These are phyloP conservation scores for Trypanosoma theileri DNA, from an alignment of 208 protist genomes.

Conservation along the genomic window DNA sequence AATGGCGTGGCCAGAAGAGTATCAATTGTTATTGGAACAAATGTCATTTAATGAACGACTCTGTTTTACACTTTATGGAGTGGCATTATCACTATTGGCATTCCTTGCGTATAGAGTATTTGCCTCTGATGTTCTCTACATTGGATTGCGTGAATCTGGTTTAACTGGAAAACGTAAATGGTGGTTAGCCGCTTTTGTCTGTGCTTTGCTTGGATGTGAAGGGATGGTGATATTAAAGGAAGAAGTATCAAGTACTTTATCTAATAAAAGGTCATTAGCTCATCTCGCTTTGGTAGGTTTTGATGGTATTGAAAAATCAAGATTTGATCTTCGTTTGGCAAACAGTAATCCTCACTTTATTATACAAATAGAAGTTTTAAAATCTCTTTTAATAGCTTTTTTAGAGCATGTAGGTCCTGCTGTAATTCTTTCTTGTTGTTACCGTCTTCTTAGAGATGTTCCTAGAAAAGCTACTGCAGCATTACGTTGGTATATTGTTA, in stretches of 20 bases:
- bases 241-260: slow-evolving; percentile 18
- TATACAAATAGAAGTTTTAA: slow-evolving; percentile 76
- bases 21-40: slow-evolving; percentile 61
- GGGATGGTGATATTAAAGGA: slow-evolving; percentile 28
- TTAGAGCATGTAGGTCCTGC: slow-evolving; percentile 39
- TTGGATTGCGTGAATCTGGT: slow-evolving; percentile 41
- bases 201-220: slow-evolving; percentile 21
- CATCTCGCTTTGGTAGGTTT: slow-evolving; percentile 41
- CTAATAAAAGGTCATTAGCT: slow-evolving; percentile 31
- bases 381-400: slow-evolving; percentile 39
- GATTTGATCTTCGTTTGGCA: slow-evolving; percentile 44
- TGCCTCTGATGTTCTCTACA: slow-evolving; percentile 43
- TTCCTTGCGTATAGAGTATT: slow-evolving; percentile 54
- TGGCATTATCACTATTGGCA: slow-evolving; percentile 46
- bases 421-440: slow-evolving; percentile 43
- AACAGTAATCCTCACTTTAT: slow-evolving; percentile 71
- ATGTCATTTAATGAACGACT: slow-evolving; percentile 88
- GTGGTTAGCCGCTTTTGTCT: slow-evolving; percentile 25
- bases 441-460: slow-evolving; percentile 64
- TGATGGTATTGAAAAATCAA: slow-evolving; percentile 37
- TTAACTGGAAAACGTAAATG: slow-evolving; percentile 29
- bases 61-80: slow-evolving; percentile 84
- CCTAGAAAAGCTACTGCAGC: slow-evolving; percentile 54
- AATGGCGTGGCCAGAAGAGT: slow-evolving; percentile 67
- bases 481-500: slow-evolving; percentile 86